Percentiles rank a stretch among this genome's conserved stretches.
These are phyloP conservation scores for Ceratobasidium sp. DNA, from an alignment of 1,284 basidiomycete genomes.

Conservation along the genomic window DNA sequence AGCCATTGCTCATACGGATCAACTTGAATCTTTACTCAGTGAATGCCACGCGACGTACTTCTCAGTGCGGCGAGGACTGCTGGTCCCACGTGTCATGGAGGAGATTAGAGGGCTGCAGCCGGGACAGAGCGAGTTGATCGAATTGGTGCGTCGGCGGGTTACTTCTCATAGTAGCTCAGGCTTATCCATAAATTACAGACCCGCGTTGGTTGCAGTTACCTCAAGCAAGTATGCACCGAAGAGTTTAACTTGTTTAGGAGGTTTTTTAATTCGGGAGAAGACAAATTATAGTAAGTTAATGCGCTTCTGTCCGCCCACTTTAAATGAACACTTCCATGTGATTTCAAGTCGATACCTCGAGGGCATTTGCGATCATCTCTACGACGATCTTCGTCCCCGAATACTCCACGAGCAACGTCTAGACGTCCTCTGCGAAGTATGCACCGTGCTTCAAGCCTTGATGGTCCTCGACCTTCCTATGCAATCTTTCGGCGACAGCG, in stretches of 20 bases:
- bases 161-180: constrained; percentile 5
- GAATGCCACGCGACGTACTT: constrained; percentile 92
- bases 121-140: constrained; percentile 81
- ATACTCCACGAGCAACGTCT: constrained; percentile 92
- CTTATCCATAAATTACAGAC: constrained; percentile 65
- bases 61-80: constrained; percentile 72
- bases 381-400: constrained; percentile 91
- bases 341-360: constrained; percentile 82
- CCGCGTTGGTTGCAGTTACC: constrained; percentile 86
- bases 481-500: constrained; percentile 44
- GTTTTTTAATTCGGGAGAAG: constrained; percentile 88
- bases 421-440: constrained; percentile 89
- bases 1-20: constrained; percentile 76
- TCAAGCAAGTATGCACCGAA: constrained; percentile 89
- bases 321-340: neutral
- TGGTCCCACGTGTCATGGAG: constrained; percentile 76
- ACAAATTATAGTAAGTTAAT: constrained; percentile 80
- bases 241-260: constrained; percentile 87
- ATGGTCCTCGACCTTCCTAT: constrained; percentile 81
- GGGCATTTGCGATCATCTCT: constrained; percentile 89
- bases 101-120: constrained; percentile 88
- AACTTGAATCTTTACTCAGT: constrained; percentile 77
- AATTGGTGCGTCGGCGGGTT: constrained; percentile 70
- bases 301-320: constrained; percentile 2
- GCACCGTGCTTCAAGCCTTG: constrained; percentile 91